Evolutionary conservation across 2,329 filamentous ascomycete genomes (phyloP).

Genomic region (Aplosporella prunicola): DNA sequence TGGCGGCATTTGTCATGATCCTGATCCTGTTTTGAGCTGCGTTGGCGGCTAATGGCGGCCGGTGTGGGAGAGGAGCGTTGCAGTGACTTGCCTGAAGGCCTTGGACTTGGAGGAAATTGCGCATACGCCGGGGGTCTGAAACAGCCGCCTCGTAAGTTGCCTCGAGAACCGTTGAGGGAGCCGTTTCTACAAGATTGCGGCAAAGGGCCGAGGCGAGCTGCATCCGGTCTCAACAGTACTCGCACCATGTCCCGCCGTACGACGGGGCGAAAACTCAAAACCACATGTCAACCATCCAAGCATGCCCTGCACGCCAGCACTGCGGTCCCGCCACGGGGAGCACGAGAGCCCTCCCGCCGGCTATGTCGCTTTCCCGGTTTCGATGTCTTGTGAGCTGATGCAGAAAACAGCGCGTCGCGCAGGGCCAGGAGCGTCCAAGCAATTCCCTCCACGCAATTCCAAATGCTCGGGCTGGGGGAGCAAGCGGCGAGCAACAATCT

Average conservation of each 20-base stretch:
- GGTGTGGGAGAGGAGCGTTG: conserved; percentile 3
- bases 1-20: too few relatives aligned
- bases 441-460: conserved; percentile 6
- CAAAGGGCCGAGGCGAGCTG: conserved; percentile 5
- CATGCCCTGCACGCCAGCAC: conserved; percentile 6
- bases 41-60: conserved; percentile 3
- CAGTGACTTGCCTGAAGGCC: conserved; percentile 1
- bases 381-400: conserved; percentile 11
- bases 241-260: conserved; percentile 9
- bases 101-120: background rate
- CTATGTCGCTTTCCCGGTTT: conserved; percentile 9
- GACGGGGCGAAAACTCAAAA: conserved; percentile 2
- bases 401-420: conserved; percentile 8
- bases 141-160: conserved; percentile 8
- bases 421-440: background rate
- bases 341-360: conserved; percentile 9
- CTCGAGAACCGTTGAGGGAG: conserved; percentile 7
- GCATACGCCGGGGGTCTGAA: conserved; percentile 6
- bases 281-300: conserved; percentile 10
- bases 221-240: conserved; percentile 10
- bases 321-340: conserved; percentile 4
- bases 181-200: conserved; percentile 5
- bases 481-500: background rate
- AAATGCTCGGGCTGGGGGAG: conserved; percentile 9
- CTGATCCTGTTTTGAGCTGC: background rate